Evolutionary conservation across 139 green algal species (phyloP).

Genomic region (Chlorella sp.): DNA sequence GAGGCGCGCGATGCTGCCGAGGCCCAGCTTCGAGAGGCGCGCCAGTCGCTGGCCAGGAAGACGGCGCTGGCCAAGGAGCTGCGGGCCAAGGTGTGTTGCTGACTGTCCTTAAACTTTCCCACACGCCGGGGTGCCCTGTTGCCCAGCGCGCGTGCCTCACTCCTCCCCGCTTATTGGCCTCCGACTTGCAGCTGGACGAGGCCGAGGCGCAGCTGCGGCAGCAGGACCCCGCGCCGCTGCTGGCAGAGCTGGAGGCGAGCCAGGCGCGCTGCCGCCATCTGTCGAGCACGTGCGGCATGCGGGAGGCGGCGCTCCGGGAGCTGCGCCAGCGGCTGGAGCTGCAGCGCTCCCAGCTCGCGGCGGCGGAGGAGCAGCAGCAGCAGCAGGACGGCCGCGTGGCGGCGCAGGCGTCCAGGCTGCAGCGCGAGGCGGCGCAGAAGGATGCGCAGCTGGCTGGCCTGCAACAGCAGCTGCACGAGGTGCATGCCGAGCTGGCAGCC

Average conservation of each 20-base stretch:
- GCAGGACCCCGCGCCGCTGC: not conserved
- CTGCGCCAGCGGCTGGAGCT: conserved; percentile 31
- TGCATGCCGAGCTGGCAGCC: not conserved
- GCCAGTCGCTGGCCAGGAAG: conserved; percentile 38
- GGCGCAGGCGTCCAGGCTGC: not conserved
- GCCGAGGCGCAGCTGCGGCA: conserved; percentile 5
- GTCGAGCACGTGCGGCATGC: conserved; percentile 34
- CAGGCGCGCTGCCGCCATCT: conserved; percentile 30
- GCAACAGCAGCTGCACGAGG: not conserved
- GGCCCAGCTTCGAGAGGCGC: conserved; percentile 34
- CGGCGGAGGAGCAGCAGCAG: too few species aligned
- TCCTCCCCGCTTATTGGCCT: not conserved
- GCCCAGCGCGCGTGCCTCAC: too few species aligned
- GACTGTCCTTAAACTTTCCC: not conserved
- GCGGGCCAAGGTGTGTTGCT: not conserved
- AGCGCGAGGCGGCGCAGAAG: not conserved
- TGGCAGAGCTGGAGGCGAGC: conserved; percentile 17
- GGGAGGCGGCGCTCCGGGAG: conserved; percentile 42
- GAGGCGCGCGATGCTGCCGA: conserved; percentile 23
- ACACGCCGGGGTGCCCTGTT: too few species aligned
- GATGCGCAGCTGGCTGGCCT: not conserved
- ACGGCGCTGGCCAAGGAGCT: conserved; percentile 19
- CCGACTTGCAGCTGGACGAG: conserved; percentile 23
- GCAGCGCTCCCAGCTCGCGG: too few species aligned
- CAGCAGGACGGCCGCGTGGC: not conserved